Base-by-base conservation (phyloP, 2,329 filamentous ascomycete genomes). In the Xylaria sp. region DNA sequence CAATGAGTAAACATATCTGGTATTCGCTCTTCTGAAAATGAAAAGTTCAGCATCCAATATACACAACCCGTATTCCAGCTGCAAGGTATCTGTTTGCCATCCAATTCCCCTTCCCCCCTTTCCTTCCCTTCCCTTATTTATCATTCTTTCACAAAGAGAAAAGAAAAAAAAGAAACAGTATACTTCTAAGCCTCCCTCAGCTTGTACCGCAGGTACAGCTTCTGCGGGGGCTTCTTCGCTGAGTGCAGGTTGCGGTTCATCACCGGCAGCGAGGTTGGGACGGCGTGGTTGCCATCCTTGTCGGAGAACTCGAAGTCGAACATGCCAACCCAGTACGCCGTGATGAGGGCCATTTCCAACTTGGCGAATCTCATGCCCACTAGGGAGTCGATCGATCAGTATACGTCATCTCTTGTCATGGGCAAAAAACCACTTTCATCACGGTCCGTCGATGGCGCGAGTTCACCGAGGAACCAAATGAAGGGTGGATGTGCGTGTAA, bases 301-400 rank as follows among this genome's bases (percentile, higher is more conserved):
- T 84, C 79, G 25, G 73, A 71, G 11, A 83, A 74, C 31, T 79
- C 73, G 63, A 81, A 79, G 54, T 84, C 80, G 67, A 84, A 85
- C 39, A 77, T 77, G 3, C 81, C 81, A 33, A 83, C 60, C 65
- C 83, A 84, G 70, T 83, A 83, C 0, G 82, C 82, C 0, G 79
- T 80, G 63, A 85, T 84, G 60, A 85, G 69, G 53, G 81, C 81
- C 67, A 81, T 80, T 71, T 85, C 83, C 2, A 85, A 75, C 71
- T 84, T 84, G 1, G 84, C 83, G 68, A 85, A 85, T 60, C 60
- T 69, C 73, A 73, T 74, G 20, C 73, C 61, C 78, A 79, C 79
- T 75, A n/a, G 61, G 61, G 61, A 47, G 49, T 29, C 29, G 2
- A 22, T 38, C n/a, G 20, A 15, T 65, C 17, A 68, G 63, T 42